Percentiles rank a stretch among this genome's conserved stretches.
phyloP scores from a whole-genome alignment of 192 early-diverging fungal species.

The Backusella tuberculispora region DNA sequence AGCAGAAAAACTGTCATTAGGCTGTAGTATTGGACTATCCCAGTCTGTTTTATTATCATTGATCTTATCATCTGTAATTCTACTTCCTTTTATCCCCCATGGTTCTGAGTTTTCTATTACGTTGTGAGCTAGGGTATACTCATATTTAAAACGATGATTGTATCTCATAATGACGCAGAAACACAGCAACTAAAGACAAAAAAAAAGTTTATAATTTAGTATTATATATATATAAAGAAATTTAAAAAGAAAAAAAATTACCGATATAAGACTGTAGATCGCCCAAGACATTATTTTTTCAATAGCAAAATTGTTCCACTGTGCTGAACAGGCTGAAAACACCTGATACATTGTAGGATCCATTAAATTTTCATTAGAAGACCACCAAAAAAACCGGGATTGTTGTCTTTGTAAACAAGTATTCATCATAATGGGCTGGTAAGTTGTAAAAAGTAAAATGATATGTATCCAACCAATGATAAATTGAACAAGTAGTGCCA shows the following conservation, averaged over 20 bases:
- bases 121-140: background rate
- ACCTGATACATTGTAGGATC: background rate
- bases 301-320: slow-evolving; percentile 23
- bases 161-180: background rate
- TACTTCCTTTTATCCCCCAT: background rate
- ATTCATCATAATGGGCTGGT: slow-evolving; percentile 13
- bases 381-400: slow-evolving; percentile 19
- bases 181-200: slow-evolving; percentile 1
- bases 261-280: slow-evolving; percentile 8
- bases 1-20: background rate
- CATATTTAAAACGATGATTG: background rate
- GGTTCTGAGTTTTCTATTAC: too few relatives aligned
- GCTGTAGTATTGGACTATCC: background rate
- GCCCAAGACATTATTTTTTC: slow-evolving; percentile 10
- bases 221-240: background rate
- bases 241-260: background rate
- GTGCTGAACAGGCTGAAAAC: background rate
- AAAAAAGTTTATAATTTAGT: background rate
- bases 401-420: slow-evolving; percentile 27
- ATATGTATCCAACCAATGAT: slow-evolving; percentile 28
- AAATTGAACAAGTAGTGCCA: background rate
- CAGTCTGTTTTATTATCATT: background rate
- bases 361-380: background rate
- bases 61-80: background rate
- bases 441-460: slow-evolving; percentile 4